A percentile compares a stretch with the other conserved stretches of the same genome.
Conservation (phyloP, 1,284 basidiomycete species). For the Meira miltonrushii region DNA sequence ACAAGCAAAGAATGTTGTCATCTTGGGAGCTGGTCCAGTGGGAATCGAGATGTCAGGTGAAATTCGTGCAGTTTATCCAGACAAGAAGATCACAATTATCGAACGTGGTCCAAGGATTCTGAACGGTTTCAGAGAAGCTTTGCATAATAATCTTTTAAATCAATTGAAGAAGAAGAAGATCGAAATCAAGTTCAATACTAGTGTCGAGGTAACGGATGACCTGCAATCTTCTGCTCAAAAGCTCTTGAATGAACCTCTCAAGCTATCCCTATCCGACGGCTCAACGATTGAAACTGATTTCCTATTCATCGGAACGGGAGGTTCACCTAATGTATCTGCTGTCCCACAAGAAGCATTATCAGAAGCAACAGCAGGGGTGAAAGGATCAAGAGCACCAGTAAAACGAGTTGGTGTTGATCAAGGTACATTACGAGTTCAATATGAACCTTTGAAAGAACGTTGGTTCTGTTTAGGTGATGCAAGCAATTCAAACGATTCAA, state of each 20-base stretch:
- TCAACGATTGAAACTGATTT: conserved; percentile 51
- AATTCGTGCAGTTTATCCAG: conserved; percentile 19
- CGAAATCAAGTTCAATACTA: conserved; percentile 49
- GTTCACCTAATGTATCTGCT: conserved; percentile 53
- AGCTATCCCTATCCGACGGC: conserved; percentile 17
- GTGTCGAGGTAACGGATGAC: conserved; percentile 30
- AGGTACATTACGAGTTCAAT: conserved; percentile 19
- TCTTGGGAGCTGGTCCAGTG: conserved; percentile 53
- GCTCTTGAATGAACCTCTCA: conserved; percentile 17
- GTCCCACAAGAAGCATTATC: conserved; percentile 46
- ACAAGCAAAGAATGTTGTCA: conserved; percentile 22
- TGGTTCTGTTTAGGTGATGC: conserved; percentile 48
- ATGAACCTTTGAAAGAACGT: conserved; percentile 13
- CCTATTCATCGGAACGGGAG: conserved; percentile 54
- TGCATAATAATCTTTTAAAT: conserved; percentile 24
- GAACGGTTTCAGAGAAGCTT: conserved; percentile 18
- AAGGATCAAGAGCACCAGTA: too few species aligned
- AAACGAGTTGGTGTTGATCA: conserved; percentile 51
- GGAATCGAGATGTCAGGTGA: conserved; percentile 57
- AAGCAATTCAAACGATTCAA: conserved; percentile 27
- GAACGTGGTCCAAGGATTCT: conserved; percentile 26
- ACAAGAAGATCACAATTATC: conserved; percentile 50
- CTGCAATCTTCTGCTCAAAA: conserved; percentile 34
- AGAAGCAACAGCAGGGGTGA: conserved; percentile 3
- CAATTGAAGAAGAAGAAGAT: conserved; percentile 51